Evolutionary conservation across 75 land plant species (phyloP), one percentile per base, ranked within the genome.

Genomic region (Azolla pinnata): DNA sequence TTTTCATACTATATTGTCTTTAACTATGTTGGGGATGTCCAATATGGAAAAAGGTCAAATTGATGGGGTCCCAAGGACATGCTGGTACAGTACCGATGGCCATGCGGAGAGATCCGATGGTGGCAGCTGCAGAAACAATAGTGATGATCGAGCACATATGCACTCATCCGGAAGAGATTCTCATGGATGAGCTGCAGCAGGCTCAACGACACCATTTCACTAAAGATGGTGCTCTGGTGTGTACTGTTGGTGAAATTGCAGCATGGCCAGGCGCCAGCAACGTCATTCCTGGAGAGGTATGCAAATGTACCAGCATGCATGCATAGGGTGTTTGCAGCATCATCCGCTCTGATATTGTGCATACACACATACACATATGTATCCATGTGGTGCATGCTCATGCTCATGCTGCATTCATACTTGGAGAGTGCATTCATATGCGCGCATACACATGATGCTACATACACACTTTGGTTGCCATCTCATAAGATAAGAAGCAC

Each of bases 41-140:
- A n/a, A n/a, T n/a, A n/a, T n/a, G n/a, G n/a, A n/a, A n/a, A n/a
- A n/a, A 95, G 99, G 91, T 95, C 33, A 86, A 65, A 5, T 78
- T 95, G 35, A 79, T 63, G 61, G 99, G 99, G 30, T 79, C 85
- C 27, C 97, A 89, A 63, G 99, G 99, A 40, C 99, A 95, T 76
- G 99, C 99, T 23, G 99, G 99, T 18, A 95, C 99, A 23, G 97
- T 95, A n/a, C 99, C 99, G 29, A 95, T 95, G 99, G 58, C 68
- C 1, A 78, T 95, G 91, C 84, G 99, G 44, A 79, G 67, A 28
- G 99, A 95, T 57, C 97, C 99, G 0, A 83, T 95, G 99, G 67
- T 80, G 35, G 99, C 91, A 48, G 75, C 99, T 44, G 97, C 99
- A 12, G 93, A 86, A 62, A 67, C 85, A 27, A 90, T 95, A 63